Evolutionary conservation across 192 early-diverging fungal species (phyloP).

Genomic region (Coemansia sp.): DNA sequence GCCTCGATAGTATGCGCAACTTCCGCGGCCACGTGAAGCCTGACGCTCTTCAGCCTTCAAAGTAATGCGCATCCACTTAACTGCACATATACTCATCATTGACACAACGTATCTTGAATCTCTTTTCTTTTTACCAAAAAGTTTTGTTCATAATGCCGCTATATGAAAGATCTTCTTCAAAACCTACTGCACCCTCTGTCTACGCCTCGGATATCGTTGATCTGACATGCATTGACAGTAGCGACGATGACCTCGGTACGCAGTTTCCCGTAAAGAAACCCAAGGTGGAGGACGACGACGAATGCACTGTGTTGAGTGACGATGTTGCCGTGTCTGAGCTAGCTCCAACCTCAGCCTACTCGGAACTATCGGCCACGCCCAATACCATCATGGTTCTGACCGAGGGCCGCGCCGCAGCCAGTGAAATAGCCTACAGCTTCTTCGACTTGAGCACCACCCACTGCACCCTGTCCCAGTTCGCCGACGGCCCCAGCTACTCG

Average conservation of each 20-base stretch:
- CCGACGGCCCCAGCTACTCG: constrained; percentile 48
- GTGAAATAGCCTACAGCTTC: constrained; percentile 49
- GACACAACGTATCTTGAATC: not conserved
- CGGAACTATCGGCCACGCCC: constrained; percentile 12
- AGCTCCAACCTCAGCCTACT: constrained; percentile 39
- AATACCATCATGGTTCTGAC: constrained; percentile 38
- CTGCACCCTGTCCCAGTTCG: constrained; percentile 43
- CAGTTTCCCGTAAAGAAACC: constrained; percentile 4
- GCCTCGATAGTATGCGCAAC: constrained; percentile 40
- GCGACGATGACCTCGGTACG: constrained; percentile 8
- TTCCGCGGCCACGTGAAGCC: constrained; percentile 16
- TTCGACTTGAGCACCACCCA: constrained; percentile 27
- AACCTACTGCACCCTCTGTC: not conserved
- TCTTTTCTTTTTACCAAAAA: not conserved
- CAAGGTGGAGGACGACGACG: not conserved
- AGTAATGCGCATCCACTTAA: not conserved
- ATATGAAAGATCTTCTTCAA: not conserved
- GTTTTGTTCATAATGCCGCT: not conserved
- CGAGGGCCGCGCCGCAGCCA: constrained; percentile 40
- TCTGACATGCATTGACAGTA: constrained; percentile 20
- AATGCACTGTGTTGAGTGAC: not conserved
- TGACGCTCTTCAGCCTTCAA: not conserved
- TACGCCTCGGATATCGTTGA: constrained; percentile 12
- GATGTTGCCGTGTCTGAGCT: constrained; percentile 2
- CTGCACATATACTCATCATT: not conserved